These are phyloP conservation scores for Galerina marginata DNA, from an alignment of 768 basidiomycete genomes.

Conservation along the genomic window DNA sequence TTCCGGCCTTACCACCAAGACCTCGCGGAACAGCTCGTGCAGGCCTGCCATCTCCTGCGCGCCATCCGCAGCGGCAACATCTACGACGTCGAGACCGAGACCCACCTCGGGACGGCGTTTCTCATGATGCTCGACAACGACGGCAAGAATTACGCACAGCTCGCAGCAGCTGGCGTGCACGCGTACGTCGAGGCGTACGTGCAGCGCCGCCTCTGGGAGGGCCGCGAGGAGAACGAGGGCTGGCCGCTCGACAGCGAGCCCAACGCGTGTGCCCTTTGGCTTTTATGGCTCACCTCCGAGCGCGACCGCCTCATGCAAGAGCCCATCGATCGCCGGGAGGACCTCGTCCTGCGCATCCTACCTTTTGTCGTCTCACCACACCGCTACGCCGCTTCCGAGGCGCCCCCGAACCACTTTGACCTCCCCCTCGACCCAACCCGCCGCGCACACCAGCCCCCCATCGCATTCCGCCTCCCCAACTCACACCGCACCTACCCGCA, in stretches of 20 bases:
- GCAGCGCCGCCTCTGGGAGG: slow-evolving; percentile 51
- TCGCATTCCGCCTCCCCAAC: not conserved
- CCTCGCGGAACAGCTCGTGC: slow-evolving; percentile 39
- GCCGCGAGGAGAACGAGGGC: slow-evolving; percentile 39
- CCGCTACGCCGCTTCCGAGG: slow-evolving; percentile 61
- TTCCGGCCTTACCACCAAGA: slow-evolving; percentile 41
- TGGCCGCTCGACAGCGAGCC: slow-evolving; percentile 61
- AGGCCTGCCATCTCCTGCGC: slow-evolving; percentile 45
- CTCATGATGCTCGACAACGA: slow-evolving; percentile 72
- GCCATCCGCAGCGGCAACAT: slow-evolving; percentile 37
- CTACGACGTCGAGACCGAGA: slow-evolving; percentile 29
- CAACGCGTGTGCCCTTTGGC: slow-evolving; percentile 63
- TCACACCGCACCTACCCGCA: slow-evolving; percentile 19
- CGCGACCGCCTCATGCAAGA: slow-evolving; percentile 31
- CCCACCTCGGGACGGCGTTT: slow-evolving; percentile 53
- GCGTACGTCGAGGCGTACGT: slow-evolving; percentile 51
- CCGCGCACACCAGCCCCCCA: slow-evolving; percentile 45
- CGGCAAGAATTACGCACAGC: slow-evolving; percentile 64
- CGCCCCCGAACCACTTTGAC: slow-evolving; percentile 64
- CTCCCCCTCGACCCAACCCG: slow-evolving; percentile 59
- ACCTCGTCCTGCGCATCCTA: slow-evolving; percentile 32
- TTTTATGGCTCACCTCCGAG: slow-evolving; percentile 66
- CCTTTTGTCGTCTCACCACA: slow-evolving; percentile 49
- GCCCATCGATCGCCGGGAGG: slow-evolving; percentile 26
- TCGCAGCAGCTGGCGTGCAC: slow-evolving; percentile 56